A percentile compares a stretch with the other conserved stretches of the same genome.
Conservation (phyloP, 441 rosid genomes). For the Eruca vesicaria region DNA sequence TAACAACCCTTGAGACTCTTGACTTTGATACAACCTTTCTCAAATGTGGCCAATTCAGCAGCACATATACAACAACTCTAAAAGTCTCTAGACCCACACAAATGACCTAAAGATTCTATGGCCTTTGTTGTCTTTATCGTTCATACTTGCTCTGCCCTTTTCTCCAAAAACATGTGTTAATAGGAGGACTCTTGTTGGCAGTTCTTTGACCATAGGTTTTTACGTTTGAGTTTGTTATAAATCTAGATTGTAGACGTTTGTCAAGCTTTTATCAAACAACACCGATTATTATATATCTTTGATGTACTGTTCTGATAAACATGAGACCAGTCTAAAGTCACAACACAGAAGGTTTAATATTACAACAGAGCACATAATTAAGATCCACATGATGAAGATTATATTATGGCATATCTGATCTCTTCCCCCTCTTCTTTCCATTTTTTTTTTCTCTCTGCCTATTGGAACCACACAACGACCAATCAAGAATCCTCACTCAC, state of each 20-base stretch:
- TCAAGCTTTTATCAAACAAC: not conserved
- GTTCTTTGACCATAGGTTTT: not conserved
- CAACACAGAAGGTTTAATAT: constrained; percentile 1
- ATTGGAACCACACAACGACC: constrained; percentile 27
- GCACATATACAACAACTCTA: constrained; percentile 10
- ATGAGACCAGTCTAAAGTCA: constrained; percentile 24
- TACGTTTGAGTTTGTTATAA: not conserved
- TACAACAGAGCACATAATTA: constrained; percentile 29
- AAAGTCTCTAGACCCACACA: constrained; percentile 4
- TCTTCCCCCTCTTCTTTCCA: not conserved
- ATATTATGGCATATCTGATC: constrained; percentile 2
- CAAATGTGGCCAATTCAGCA: constrained; percentile 10
- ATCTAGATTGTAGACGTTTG: not conserved
- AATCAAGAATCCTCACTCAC: constrained; percentile 28
- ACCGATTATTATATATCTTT: not conserved
- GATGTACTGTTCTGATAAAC: constrained; percentile 18
- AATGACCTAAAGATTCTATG: not conserved
- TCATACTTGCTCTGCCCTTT: constrained; percentile 18
- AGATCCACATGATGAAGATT: constrained; percentile 26
- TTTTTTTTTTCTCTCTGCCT: not conserved
- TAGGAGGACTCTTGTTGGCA: not conserved
- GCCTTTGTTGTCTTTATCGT: not conserved
- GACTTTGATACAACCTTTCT: constrained; percentile 2
- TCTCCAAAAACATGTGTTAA: not conserved
- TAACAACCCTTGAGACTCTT: not conserved